Percentiles rank a stretch among this genome's conserved stretches.
phyloP scores from a whole-genome alignment of 2,329 filamentous ascomycete species.

The Colletotrichum orchidophilum region DNA sequence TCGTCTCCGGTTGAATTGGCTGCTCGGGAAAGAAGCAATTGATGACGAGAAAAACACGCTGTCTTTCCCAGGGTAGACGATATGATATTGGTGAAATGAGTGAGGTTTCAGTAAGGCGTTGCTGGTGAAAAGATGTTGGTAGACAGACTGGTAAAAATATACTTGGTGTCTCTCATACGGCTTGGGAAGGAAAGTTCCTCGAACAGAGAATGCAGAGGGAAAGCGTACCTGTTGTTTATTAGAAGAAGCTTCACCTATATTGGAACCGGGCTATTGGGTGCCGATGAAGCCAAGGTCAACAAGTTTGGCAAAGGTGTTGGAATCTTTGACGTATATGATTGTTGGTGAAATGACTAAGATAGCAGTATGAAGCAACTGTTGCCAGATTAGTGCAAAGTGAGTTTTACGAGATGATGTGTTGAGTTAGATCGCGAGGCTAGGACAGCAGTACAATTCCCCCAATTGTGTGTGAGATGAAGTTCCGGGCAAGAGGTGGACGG shows the following conservation, averaged over 20 bases:
- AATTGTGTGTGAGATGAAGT: too few relatives aligned
- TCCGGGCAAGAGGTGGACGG: too few relatives aligned
- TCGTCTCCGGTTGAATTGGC: not conserved
- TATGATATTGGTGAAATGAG: not conserved
- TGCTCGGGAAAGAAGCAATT: not conserved
- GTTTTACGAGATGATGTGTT: not conserved
- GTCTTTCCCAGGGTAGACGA: too few relatives aligned
- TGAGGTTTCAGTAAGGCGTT: not conserved
- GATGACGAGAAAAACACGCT: not conserved
- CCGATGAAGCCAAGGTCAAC: not conserved
- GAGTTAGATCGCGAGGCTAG: too few relatives aligned
- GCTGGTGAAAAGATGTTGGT: not conserved
- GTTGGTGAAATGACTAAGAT: too few relatives aligned
- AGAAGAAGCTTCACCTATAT: not conserved
- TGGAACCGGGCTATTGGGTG: not conserved
- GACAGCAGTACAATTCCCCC: too few relatives aligned
- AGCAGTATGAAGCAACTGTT: not conserved
- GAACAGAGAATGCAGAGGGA: not conserved
- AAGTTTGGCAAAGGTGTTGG: not conserved
- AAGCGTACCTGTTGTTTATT: not conserved
- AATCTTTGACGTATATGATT: too few relatives aligned
- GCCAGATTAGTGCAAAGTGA: not conserved
- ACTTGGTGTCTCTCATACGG: not conserved
- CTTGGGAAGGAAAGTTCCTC: not conserved
- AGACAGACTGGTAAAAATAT: not conserved